These are phyloP conservation scores for Mycosarcoma maydis DNA, from an alignment of 1,284 basidiomycete genomes.

Conservation along the genomic window DNA sequence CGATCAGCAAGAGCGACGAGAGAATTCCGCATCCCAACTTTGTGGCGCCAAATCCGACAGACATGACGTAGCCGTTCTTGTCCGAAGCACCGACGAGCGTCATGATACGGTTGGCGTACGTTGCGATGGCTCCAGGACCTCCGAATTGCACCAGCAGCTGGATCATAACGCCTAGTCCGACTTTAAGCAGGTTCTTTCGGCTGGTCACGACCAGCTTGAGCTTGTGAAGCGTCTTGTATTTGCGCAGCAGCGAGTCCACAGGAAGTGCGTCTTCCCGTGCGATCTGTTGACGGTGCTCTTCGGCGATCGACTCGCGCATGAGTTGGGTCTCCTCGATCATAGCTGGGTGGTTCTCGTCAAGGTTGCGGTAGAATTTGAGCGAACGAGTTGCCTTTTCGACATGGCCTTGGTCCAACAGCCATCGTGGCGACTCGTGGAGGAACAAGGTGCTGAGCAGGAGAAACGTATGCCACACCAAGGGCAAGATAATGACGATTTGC, in stretches of 20 bases:
- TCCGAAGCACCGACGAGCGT: constrained; percentile 20
- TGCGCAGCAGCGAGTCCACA: constrained; percentile 7
- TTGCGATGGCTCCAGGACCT: constrained; percentile 26
- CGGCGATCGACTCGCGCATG: constrained; percentile 21
- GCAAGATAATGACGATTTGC: constrained; percentile 23
- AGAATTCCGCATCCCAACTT: constrained; percentile 29
- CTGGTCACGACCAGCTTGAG: constrained; percentile 7
- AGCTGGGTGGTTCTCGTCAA: constrained; percentile 14
- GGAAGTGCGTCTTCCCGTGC: constrained; percentile 1
- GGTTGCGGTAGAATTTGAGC: constrained; percentile 67
- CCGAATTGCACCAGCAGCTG: constrained; percentile 29
- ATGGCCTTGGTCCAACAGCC: constrained; percentile 77
- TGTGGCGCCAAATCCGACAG: constrained; percentile 31
- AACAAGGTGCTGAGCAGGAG: constrained; percentile 69
- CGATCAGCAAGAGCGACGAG: constrained; percentile 25
- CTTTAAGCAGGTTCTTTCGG: constrained; percentile 30
- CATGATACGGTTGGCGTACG: constrained; percentile 39
- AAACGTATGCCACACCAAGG: constrained; percentile 49
- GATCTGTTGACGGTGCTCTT: constrained; percentile 12
- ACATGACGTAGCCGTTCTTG: constrained; percentile 30
- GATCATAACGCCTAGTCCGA: constrained; percentile 22
- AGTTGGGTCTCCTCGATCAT: constrained; percentile 25
- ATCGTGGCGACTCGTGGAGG: constrained; percentile 80
- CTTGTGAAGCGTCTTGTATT: constrained; percentile 11
- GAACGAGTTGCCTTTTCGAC: constrained; percentile 73